These are phyloP conservation scores for Tetrahymena thermophila DNA, from an alignment of 73 alveolate genomes.

Conservation along the genomic window DNA sequence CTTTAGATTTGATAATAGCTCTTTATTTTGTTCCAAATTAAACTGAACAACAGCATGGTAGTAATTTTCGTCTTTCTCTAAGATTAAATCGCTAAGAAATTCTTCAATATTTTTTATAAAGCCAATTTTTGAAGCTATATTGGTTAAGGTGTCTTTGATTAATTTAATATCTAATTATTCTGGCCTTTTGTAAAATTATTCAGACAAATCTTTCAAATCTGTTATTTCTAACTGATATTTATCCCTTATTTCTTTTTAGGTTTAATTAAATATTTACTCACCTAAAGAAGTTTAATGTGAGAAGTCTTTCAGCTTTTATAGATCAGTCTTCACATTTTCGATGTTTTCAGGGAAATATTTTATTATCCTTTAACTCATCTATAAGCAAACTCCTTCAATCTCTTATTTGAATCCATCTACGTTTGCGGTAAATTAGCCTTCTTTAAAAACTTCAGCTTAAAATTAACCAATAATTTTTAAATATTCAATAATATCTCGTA, in stretches of 20 bases:
- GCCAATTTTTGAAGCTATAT: not conserved
- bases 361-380: not conserved
- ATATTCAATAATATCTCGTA: too few species aligned
- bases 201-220: not conserved
- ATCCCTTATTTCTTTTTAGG: too few species aligned
- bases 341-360: not conserved
- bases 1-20: too few species aligned
- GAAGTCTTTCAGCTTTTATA: not conserved
- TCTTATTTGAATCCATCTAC: not conserved
- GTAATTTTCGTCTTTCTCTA: not conserved
- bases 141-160: too few species aligned
- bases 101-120: not conserved
- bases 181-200: too few species aligned
- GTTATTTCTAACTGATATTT: not conserved
- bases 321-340: not conserved
- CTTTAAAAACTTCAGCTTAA: not conserved
- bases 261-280: too few species aligned
- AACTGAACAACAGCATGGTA: too few species aligned
- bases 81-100: not conserved
- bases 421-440: not conserved
- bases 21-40: too few species aligned
- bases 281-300: not conserved
- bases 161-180: not conserved
- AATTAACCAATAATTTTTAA: not conserved
- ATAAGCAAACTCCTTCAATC: not conserved